These are phyloP conservation scores for Aspergillus luchuensis DNA, from an alignment of 2,329 filamentous ascomycete species.

Conservation along the genomic window DNA sequence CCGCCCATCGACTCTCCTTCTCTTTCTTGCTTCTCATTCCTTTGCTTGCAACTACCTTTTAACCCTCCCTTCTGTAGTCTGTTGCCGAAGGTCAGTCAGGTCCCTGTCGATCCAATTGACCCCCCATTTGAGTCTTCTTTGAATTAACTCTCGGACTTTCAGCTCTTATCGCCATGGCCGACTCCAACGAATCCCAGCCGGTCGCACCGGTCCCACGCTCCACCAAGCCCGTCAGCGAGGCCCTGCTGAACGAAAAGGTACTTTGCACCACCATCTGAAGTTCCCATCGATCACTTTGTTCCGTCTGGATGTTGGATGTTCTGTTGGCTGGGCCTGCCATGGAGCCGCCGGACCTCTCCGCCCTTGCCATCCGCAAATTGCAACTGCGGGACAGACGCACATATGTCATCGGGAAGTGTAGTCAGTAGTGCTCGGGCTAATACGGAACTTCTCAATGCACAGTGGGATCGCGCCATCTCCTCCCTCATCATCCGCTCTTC, in stretches of 20 bases:
- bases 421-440: constrained; percentile 17
- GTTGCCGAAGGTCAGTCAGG: constrained; percentile 20
- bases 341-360: neutral
- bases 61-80: constrained; percentile 18
- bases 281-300: neutral
- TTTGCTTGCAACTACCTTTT: constrained; percentile 13
- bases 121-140: neutral
- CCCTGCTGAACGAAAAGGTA: constrained; percentile 99
- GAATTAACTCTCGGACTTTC: constrained; percentile 20
- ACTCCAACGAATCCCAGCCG: constrained; percentile 56
- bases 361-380: neutral
- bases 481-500: constrained; percentile 96
- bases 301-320: neutral
- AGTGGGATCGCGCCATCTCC: constrained; percentile 99
- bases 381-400: neutral
- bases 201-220: constrained; percentile 71
- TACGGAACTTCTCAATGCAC: constrained; percentile 19
- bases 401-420: neutral
- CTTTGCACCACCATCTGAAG: neutral
- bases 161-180: constrained; percentile 55
- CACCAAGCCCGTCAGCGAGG: constrained; percentile 86
- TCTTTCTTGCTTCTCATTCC: constrained; percentile 28
- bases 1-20: constrained; percentile 17
- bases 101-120: neutral
- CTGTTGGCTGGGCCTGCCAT: neutral